phyloP scores from a whole-genome alignment of 2,329 filamentous ascomycete genomes.

The Fusarium beomiforme region DNA sequence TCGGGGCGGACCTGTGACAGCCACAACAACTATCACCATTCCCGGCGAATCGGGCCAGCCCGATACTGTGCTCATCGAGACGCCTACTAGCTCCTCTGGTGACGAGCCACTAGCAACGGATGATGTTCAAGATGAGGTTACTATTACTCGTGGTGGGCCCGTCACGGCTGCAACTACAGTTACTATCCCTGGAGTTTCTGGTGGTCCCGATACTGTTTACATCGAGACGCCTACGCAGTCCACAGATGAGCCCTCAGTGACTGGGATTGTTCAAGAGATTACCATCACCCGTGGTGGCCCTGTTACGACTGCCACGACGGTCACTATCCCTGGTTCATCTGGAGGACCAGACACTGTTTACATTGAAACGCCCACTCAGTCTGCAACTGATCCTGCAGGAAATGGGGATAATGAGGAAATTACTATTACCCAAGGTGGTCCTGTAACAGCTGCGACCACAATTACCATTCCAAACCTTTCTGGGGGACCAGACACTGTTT shows the following conservation, averaged over 20 bases:
- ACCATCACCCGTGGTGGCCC: not conserved
- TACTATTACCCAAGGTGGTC: not conserved
- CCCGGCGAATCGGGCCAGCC: not conserved
- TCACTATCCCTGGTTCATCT: not conserved
- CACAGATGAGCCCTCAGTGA: not conserved
- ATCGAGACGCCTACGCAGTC: not conserved
- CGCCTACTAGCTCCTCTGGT: not conserved
- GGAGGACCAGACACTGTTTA: not conserved
- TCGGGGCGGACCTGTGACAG: not conserved
- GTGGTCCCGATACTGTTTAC: not conserved
- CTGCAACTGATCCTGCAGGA: accelerated
- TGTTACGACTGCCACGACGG: not conserved
- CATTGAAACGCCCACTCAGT: not conserved
- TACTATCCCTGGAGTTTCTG: not conserved
- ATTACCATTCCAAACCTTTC: not conserved
- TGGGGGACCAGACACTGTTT: not conserved
- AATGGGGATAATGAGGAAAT: not conserved
- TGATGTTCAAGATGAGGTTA: not conserved
- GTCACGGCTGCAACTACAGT: not conserved
- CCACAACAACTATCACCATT: not conserved
- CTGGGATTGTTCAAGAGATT: not conserved
- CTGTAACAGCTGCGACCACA: not conserved
- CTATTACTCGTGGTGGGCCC: not conserved
- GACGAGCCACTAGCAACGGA: not conserved
- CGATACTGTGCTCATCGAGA: not conserved